Conservation (phyloP, 148 eudicot species). For the Oxyria digyna region DNA sequence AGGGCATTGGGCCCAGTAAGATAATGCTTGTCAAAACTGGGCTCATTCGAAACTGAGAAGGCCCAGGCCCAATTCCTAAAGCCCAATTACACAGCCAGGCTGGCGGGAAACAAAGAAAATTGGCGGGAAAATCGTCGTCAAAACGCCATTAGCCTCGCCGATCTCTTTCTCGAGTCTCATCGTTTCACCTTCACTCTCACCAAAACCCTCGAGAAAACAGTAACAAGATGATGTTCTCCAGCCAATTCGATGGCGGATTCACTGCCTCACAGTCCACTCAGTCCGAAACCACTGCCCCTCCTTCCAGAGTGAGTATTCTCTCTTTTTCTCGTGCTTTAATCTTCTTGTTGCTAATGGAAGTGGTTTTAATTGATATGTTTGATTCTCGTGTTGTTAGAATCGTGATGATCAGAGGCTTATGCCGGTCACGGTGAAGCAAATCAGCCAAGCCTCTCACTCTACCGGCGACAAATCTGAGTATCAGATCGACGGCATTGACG, state of each 20-base stretch:
- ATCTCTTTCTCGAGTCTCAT: not conserved
- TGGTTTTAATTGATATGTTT: not conserved
- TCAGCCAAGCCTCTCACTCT: conserved; percentile 57
- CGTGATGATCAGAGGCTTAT: conserved; percentile 43
- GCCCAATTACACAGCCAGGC: conserved; percentile 26
- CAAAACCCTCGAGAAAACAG: conserved; percentile 5
- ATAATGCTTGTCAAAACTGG: not conserved
- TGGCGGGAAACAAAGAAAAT: conserved; percentile 25
- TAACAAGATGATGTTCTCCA: conserved; percentile 29
- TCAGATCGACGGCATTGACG: conserved; percentile 51
- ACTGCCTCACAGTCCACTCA: conserved; percentile 51
- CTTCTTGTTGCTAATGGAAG: not conserved
- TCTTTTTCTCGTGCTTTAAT: not conserved
- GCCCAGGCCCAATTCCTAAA: not conserved
- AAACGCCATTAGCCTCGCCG: not conserved
- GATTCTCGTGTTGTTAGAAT: conserved; percentile 20
- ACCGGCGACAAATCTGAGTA: conserved; percentile 53
- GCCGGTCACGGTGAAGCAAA: conserved; percentile 77
- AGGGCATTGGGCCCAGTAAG: not conserved
- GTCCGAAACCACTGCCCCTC: conserved; percentile 27
- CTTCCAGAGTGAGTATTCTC: conserved; percentile 30
- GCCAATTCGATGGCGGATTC: conserved; percentile 56
- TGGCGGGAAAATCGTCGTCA: conserved; percentile 30
- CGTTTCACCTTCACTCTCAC: not conserved
- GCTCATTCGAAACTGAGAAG: not conserved